Evolutionary conservation across 2,329 filamentous ascomycete species (phyloP), one percentile per base, ranked within the genome.

Genomic region (Colletotrichum siamense): DNA sequence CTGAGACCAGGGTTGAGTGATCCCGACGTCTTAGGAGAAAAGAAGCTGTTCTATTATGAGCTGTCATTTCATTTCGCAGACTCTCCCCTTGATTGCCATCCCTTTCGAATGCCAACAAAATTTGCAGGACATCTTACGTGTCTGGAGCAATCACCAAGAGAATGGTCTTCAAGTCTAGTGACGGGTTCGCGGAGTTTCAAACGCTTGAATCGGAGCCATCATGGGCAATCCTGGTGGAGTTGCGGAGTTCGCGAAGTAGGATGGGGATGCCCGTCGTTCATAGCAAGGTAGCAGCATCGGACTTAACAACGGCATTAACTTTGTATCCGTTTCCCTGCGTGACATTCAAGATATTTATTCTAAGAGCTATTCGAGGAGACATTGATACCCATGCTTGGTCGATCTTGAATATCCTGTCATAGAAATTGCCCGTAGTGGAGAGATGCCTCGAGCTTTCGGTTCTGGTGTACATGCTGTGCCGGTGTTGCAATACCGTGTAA

Each of bases 81-180:
- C 39, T n/a, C 18, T 12, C 0, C 0, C 39, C 39, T 49, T n/a
- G 18, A 8, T 22, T 52, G n/a, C n/a, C n/a, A 0, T 52, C 6
- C 0, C 2, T 3, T 0, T 24, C 44, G 1, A 52, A 22, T 52
- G 44, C n/a, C n/a, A 22, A 52, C 22, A 5, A 0, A 52, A 22
- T 8, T 49, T 52, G n/a, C 6, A 52, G n/a, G 44, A 24, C 1
- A 22, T 22, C 10, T 10, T 52, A 0, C 6, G 8, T 13, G n/a
- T 22, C n/a, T 52, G 44, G 6, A 52, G n/a, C 10, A 3, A n/a
- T 52, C 12, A 52, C 12, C n/a, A 52, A 22, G 22, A 22, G 0
- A 8, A 52, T 52, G 1, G 10, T 52, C n/a, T 22, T 18, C 18
- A 26, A n/a, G 12, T n/a, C 59, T n/a, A n/a, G 10, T 62, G 15